Evolutionary conservation across 768 basidiomycete species (phyloP).

Genomic region (Auriculariales sp.): DNA sequence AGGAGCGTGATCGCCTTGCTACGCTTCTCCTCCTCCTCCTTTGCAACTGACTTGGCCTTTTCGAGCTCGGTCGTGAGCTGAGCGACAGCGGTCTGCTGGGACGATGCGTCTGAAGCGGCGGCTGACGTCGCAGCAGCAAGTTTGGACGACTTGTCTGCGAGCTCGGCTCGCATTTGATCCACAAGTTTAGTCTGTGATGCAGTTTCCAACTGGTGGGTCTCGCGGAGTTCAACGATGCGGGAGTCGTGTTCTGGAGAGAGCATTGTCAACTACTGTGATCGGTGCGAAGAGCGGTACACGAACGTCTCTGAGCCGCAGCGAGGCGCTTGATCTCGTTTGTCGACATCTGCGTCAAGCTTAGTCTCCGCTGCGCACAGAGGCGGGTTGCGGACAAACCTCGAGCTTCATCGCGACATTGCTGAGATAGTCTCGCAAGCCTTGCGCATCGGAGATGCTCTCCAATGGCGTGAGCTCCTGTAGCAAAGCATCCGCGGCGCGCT

Average conservation of each 20-base stretch:
- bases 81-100: slow-evolving; percentile 39
- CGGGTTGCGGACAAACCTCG: slow-evolving; percentile 35
- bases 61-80: slow-evolving; percentile 51
- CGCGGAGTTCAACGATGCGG: slow-evolving; percentile 70
- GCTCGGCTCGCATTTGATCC: slow-evolving; percentile 50
- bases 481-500: slow-evolving; percentile 48
- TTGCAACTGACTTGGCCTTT: slow-evolving; percentile 43
- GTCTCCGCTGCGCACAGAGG: neutral
- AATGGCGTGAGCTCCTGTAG: slow-evolving; percentile 61
- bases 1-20: slow-evolving; percentile 83
- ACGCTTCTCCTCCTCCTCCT: slow-evolving; percentile 96
- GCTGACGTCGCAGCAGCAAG: slow-evolving; percentile 38
- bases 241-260: slow-evolving; percentile 57
- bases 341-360: slow-evolving; percentile 32
- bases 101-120: slow-evolving; percentile 33
- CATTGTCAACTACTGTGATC: neutral
- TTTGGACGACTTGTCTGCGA: slow-evolving; percentile 56
- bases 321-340: slow-evolving; percentile 72
- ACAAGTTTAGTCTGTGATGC: slow-evolving; percentile 67
- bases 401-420: slow-evolving; percentile 48
- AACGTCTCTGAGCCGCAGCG: slow-evolving; percentile 58
- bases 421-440: slow-evolving; percentile 62
- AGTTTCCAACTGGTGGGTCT: slow-evolving; percentile 69
- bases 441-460: slow-evolving; percentile 45
- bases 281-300: slow-evolving; percentile 12